These are phyloP conservation scores for Lagenaria siceraria DNA, from an alignment of 306 rosid genomes.

Conservation along the genomic window DNA sequence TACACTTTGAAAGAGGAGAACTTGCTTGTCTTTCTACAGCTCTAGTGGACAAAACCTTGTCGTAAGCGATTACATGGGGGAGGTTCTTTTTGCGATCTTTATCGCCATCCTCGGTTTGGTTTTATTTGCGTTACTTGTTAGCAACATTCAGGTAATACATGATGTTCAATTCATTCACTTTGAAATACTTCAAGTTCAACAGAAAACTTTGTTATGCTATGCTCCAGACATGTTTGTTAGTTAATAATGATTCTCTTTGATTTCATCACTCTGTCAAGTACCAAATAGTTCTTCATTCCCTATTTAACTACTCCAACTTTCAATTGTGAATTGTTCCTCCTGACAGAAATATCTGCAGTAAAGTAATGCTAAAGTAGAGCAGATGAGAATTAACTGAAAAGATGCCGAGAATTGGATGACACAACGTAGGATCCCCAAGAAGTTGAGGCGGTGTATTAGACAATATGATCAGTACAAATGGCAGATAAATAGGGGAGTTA, in stretches of 20 bases:
- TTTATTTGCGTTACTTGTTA: slow-evolving; percentile 64
- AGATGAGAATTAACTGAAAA: slow-evolving; percentile 60
- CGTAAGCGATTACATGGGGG: slow-evolving; percentile 47
- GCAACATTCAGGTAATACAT: slow-evolving; percentile 74
- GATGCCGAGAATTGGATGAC: slow-evolving; percentile 93
- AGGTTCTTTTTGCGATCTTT: slow-evolving; percentile 50
- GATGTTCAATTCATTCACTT: neutral
- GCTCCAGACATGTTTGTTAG: neutral
- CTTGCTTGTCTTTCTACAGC: slow-evolving; percentile 23
- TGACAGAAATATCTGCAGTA: slow-evolving; percentile 78
- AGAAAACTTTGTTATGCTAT: neutral
- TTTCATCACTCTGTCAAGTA: neutral
- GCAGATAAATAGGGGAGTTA: slow-evolving; percentile 87
- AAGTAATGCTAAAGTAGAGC: slow-evolving; percentile 65
- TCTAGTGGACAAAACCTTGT: slow-evolving; percentile 70
- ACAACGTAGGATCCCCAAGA: slow-evolving; percentile 66
- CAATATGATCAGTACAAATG: slow-evolving; percentile 69
- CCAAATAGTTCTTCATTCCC: neutral
- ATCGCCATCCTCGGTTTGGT: slow-evolving; percentile 61
- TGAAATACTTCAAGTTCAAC: neutral
- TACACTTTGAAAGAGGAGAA: neutral
- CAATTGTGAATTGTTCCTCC: neutral
- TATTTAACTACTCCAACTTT: neutral
- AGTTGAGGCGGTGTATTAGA: slow-evolving; percentile 50
- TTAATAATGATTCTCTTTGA: too few relatives aligned